Conservation (phyloP, 352 stramenopile species). For the Globisporangium cylindrosporum region DNA sequence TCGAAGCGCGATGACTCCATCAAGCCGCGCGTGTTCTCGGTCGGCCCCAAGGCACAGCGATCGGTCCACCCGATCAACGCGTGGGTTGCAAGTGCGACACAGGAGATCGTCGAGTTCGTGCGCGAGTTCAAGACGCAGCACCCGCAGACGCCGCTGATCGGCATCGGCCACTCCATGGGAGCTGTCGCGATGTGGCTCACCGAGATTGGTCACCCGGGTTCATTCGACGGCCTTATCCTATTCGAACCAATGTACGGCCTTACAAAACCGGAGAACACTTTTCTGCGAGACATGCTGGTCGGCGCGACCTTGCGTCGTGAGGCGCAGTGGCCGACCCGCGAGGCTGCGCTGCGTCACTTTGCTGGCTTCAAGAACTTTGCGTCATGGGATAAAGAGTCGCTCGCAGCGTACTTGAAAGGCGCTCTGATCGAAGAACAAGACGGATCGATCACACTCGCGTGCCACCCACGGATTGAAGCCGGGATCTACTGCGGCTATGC, state of each 20-base stretch:
- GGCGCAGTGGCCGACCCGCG: slow-evolving; percentile 26
- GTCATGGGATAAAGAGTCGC: slow-evolving; percentile 33
- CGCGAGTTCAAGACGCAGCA: slow-evolving; percentile 15
- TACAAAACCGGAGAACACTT: slow-evolving; percentile 1
- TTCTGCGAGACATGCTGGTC: slow-evolving; percentile 34
- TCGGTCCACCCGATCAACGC: slow-evolving; percentile 41
- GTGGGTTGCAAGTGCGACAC: slow-evolving; percentile 11
- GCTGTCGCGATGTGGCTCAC: slow-evolving; percentile 34
- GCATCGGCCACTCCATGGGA: slow-evolving; percentile 52
- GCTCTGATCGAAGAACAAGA: slow-evolving; percentile 30
- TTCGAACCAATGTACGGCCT: slow-evolving; percentile 44
- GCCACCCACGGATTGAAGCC: slow-evolving; percentile 35
- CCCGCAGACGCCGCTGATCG: slow-evolving; percentile 30
- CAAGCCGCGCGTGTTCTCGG: slow-evolving; percentile 13
- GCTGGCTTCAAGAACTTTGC: slow-evolving; percentile 32
- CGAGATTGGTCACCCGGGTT: slow-evolving; percentile 32
- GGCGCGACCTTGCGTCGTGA: slow-evolving; percentile 28
- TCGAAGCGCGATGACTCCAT: slow-evolving; percentile 34
- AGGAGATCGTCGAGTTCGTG: slow-evolving; percentile 21
- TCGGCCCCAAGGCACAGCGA: slow-evolving; percentile 16
- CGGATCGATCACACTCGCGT: slow-evolving; percentile 28
- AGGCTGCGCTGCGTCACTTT: slow-evolving; percentile 28
- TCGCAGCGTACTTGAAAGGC: slow-evolving; percentile 29
- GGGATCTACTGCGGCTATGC: slow-evolving; percentile 35
- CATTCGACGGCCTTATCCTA: slow-evolving; percentile 39